phyloP scores from a whole-genome alignment of 352 stramenopile genomes.

The Aphanomyces stellatus region DNA sequence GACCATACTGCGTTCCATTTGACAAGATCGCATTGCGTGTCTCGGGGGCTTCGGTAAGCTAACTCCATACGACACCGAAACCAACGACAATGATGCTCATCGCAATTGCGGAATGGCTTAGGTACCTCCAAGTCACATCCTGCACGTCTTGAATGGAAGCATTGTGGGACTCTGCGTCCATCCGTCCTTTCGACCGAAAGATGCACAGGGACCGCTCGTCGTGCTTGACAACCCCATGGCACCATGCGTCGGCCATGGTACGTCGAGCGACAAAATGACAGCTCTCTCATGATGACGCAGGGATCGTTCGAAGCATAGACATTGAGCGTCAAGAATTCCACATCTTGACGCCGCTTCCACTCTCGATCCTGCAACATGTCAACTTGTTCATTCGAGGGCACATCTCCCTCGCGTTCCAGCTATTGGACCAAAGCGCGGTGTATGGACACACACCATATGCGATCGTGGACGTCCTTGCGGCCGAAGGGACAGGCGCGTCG shows the following conservation, averaged over 20 bases:
- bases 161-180: slow-evolving; percentile 73
- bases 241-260: slow-evolving; percentile 18
- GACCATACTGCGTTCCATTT: slow-evolving; percentile 17
- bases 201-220: background rate
- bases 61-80: slow-evolving; percentile 48
- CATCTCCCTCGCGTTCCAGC: slow-evolving; percentile 45
- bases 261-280: too few species aligned
- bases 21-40: background rate
- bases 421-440: slow-evolving; percentile 36
- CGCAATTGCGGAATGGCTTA: slow-evolving; percentile 42
- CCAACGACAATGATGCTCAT: too few species aligned
- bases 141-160: slow-evolving; percentile 62
- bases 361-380: slow-evolving; percentile 40
- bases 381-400: slow-evolving; percentile 67
- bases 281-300: too few species aligned
- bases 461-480: slow-evolving; percentile 55
- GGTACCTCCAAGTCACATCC: slow-evolving; percentile 59
- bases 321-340: slow-evolving; percentile 39
- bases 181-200: background rate
- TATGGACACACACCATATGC: slow-evolving; percentile 47
- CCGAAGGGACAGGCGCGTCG: slow-evolving; percentile 60
- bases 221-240: slow-evolving; percentile 7
- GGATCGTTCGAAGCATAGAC: slow-evolving; percentile 59
- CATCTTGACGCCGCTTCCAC: slow-evolving; percentile 57
- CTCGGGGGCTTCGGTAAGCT: background rate